phyloP scores from a whole-genome alignment of 257 asterid species.

The Fraxinus americana region DNA sequence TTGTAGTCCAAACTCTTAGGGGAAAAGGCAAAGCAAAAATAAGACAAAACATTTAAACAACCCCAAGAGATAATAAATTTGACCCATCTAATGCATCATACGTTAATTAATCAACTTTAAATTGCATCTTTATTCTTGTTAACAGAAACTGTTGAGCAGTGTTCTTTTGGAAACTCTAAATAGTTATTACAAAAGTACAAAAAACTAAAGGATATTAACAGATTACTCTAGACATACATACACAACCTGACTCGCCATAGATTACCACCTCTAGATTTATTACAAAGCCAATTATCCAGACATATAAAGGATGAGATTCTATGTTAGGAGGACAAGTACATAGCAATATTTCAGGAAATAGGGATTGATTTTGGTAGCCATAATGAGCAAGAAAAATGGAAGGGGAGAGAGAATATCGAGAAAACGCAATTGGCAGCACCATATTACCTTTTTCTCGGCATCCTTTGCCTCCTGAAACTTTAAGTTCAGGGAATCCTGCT shows the following conservation, averaged over 20 bases:
- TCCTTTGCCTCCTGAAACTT: constrained; percentile 93
- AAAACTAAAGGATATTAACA: background rate
- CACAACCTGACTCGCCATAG: background rate
- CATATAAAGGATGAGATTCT: background rate
- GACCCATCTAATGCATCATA: background rate
- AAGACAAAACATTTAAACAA: too few species aligned
- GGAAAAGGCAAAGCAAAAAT: background rate
- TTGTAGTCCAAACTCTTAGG: constrained; percentile 12
- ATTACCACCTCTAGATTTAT: constrained; percentile 8
- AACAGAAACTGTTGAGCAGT: background rate
- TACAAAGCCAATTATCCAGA: constrained; percentile 7
- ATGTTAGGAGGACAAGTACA: background rate
- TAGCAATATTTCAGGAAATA: background rate
- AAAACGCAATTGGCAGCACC: constrained; percentile 4
- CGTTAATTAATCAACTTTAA: background rate
- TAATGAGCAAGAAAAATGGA: constrained; percentile 8
- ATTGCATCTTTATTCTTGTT: background rate
- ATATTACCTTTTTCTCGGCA: constrained; percentile 81
- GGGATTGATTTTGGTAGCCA: constrained; percentile 16
- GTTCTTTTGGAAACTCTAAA: background rate
- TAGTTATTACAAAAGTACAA: background rate
- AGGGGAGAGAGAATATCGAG: background rate
- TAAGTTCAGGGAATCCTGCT: constrained; percentile 71
- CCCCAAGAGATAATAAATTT: background rate
- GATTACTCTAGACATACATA: constrained; percentile 3